phyloP scores from a whole-genome alignment of 1,139 yeast species.

The Lizanozyma gosingica region DNA sequence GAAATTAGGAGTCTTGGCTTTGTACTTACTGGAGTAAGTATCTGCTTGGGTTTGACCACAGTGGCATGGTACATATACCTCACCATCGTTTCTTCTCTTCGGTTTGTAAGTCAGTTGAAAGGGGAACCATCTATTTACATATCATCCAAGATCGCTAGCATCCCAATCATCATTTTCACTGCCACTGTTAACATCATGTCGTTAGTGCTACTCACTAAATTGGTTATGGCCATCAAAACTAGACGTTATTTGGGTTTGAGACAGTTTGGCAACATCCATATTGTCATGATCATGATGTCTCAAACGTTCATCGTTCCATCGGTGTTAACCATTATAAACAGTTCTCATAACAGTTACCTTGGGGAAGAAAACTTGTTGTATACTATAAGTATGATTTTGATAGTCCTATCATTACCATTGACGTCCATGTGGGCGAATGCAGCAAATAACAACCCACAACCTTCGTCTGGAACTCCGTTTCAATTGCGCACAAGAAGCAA shows the following conservation, averaged over 20 bases:
- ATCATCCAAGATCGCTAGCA: conserved; percentile 23
- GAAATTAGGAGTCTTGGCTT: conserved; percentile 17
- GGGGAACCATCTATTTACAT: background rate
- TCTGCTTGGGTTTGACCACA: conserved; percentile 15
- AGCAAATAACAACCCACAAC: conserved; percentile 34
- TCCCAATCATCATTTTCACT: conserved; percentile 57
- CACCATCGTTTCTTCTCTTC: background rate
- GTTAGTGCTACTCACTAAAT: conserved; percentile 48
- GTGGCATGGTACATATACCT: conserved; percentile 22
- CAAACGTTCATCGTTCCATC: conserved; percentile 82
- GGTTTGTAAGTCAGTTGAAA: background rate
- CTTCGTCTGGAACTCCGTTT: conserved; percentile 10
- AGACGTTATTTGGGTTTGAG: conserved; percentile 69
- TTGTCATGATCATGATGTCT: conserved; percentile 68
- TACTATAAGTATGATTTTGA: conserved; percentile 19
- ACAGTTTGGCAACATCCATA: conserved; percentile 77
- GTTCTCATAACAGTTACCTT: conserved; percentile 16
- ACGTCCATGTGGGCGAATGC: conserved; percentile 82
- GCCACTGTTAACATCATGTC: conserved; percentile 59
- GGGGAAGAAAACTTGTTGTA: conserved; percentile 10
- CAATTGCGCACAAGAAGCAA: background rate
- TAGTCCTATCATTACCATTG: conserved; percentile 65
- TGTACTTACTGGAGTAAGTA: conserved; percentile 13
- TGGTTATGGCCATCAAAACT: conserved; percentile 57
- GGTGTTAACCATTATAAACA: conserved; percentile 48